Evolutionary conservation across 257 asterid species (phyloP).

Genomic region (Haberlea rhodopensis): DNA sequence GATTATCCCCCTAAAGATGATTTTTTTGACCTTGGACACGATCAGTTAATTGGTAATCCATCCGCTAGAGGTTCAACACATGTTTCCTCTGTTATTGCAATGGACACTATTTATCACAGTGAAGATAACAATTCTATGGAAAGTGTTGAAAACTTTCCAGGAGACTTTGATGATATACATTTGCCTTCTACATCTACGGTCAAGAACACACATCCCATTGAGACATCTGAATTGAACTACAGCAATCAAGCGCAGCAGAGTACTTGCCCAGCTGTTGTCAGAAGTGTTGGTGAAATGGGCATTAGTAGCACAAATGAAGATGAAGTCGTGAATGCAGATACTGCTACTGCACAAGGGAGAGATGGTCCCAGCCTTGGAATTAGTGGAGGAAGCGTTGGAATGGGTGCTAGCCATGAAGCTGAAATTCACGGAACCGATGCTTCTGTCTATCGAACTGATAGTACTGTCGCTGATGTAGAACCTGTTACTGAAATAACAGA

Average conservation of each 20-base stretch:
- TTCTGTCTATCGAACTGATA: slow-evolving; percentile 73
- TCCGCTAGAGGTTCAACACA: slow-evolving; percentile 70
- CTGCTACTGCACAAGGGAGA: slow-evolving; percentile 75
- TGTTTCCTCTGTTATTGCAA: slow-evolving; percentile 90
- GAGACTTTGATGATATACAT: slow-evolving; percentile 68
- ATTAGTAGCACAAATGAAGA: slow-evolving; percentile 96
- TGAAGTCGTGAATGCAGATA: slow-evolving; percentile 86
- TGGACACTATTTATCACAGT: slow-evolving; percentile 80
- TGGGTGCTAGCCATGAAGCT: slow-evolving; percentile 99
- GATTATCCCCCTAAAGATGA: slow-evolving; percentile 54
- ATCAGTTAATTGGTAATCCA: slow-evolving; percentile 53
- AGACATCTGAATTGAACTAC: slow-evolving; percentile 86
- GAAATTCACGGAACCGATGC: slow-evolving; percentile 88
- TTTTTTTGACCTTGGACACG: slow-evolving; percentile 50
- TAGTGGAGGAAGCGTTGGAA: slow-evolving; percentile 98
- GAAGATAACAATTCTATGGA: slow-evolving; percentile 88
- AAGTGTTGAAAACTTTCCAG: slow-evolving; percentile 91
- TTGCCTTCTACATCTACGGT: slow-evolving; percentile 69
- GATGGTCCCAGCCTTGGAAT: slow-evolving; percentile 87
- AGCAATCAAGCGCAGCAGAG: slow-evolving; percentile 96
- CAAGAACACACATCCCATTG: slow-evolving; percentile 62
- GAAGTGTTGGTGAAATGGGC: slow-evolving; percentile 87
- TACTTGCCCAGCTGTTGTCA: slow-evolving; percentile 69
- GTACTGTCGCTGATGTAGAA: slow-evolving; percentile 84
- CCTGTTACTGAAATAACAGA: slow-evolving; percentile 87